Base-by-base conservation (phyloP, 768 basidiomycete genomes). In the Auriscalpium microsporum region DNA sequence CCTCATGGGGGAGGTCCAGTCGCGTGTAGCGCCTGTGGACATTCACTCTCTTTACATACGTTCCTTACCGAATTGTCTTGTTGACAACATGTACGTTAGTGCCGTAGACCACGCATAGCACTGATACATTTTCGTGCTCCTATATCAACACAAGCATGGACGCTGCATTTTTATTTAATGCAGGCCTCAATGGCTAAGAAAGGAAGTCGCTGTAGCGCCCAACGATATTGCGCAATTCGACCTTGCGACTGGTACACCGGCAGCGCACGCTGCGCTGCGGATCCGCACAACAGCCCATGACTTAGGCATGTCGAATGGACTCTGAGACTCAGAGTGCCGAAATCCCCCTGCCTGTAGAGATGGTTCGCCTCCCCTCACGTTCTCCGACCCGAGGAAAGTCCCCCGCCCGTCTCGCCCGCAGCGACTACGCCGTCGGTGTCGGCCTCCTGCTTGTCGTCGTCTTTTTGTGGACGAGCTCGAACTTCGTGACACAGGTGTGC, bases 401-500 rank as follows among this genome's bases (percentile, higher is more conserved):
- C 1, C 45, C 44, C 8, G n/a, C 34, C 6, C 45, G 46, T 8
- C 34, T 40, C 6, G 51, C 50, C 13, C 66, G 64, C 48, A 69
- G 61, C 28, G 66, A 78, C 56, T 83, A 81, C 65, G 51, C 70
- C 21, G 62, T 81, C 33, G 91, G 91, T 51, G 83, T 93, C 52
- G 71, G 72, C 28, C 72, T 93, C 45, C 79, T 94, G 19, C 66
- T 91, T 2, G 55, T 82, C 17, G 91, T 94, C 50, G 90, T 92
- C 38, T 58, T 90, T 37, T 77, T 96, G 11, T 97, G 94, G 94
- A 95, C 94, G 14, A 71, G 77, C 10, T 88, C 87, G 48, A 94
- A 86, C 68, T 95, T 94, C 64, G 75, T 95, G 42, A 94, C 87
- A 10, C 88, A 92, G 78, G 89, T 85, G 19, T 16, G 62, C 48